These are phyloP conservation scores for Logfia minima DNA, from an alignment of 129 eudicot species.

Conservation along the genomic window DNA sequence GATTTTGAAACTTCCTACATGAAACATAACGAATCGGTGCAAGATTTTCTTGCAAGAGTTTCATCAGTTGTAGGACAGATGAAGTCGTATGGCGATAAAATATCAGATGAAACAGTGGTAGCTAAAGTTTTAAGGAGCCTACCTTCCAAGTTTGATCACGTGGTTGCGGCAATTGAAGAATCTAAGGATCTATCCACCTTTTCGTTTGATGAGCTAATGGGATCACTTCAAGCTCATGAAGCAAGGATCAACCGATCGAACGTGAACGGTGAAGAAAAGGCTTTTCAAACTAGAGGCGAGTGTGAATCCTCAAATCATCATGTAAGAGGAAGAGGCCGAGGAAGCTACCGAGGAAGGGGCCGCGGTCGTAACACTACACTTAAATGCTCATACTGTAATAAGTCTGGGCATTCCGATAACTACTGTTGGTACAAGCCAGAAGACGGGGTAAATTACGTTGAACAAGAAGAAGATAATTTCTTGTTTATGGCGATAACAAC, in stretches of 20 bases:
- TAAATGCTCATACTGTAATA: constrained; percentile 1
- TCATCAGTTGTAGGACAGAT: not conserved
- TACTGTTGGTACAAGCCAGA: constrained; percentile 13
- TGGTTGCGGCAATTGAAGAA: constrained; percentile 16
- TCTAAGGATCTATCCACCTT: not conserved
- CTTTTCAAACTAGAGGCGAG: not conserved
- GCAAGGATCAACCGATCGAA: not conserved
- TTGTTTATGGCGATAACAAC: not conserved
- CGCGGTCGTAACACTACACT: not conserved
- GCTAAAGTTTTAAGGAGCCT: constrained; percentile 17
- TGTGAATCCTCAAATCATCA: not conserved
- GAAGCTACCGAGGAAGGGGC: constrained; percentile 4
- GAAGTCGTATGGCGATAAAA: not conserved
- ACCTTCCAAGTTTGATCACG: not conserved
- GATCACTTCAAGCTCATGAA: constrained; percentile 15
- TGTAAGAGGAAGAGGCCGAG: constrained; percentile 19
- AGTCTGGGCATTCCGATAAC: not conserved
- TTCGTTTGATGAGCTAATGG: constrained; percentile 9
- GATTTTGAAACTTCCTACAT: constrained; percentile 9
- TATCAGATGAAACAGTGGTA: not conserved
- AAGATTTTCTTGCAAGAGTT: constrained; percentile 7
- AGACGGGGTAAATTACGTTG: not conserved
- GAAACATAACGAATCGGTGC: not conserved
- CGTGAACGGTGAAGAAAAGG: not conserved
- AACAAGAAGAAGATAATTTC: constrained; percentile 18